Evolutionary conservation across 176 grass and related monocot genomes (phyloP).

Genomic region (Echinochloa phyllopogon): DNA sequence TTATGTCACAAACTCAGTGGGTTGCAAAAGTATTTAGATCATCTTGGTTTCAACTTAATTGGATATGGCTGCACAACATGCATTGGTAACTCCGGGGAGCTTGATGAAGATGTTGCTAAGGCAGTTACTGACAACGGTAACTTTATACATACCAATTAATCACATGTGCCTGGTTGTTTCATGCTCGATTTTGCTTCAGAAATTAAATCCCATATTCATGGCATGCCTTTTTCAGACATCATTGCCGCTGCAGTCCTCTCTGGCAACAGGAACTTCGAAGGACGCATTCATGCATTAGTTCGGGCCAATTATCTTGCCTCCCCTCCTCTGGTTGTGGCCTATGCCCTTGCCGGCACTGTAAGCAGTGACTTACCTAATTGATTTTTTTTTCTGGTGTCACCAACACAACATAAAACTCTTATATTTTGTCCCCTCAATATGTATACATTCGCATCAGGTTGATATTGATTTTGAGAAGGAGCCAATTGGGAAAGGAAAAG

Average conservation of each 20-base stretch:
- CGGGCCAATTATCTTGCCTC: conserved; percentile 35
- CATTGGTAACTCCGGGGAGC: conserved; percentile 34
- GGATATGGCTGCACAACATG: conserved; percentile 35
- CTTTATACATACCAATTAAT: neutral
- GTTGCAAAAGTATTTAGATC: conserved; percentile 22
- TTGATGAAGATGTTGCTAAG: conserved; percentile 35
- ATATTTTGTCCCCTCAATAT: neutral
- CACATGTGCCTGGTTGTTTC: neutral
- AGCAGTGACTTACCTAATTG: neutral
- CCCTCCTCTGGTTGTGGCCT: conserved; percentile 31
- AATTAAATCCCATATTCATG: neutral
- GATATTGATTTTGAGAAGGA: conserved; percentile 30
- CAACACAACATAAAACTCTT: neutral
- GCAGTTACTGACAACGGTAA: conserved; percentile 29
- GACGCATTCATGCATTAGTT: conserved; percentile 24
- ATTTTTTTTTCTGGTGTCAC: neutral
- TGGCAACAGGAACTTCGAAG: conserved; percentile 35
- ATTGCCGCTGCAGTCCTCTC: conserved; percentile 25
- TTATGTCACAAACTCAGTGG: conserved; percentile 3
- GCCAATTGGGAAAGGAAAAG: conserved; percentile 25
- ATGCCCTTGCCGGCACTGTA: conserved; percentile 34
- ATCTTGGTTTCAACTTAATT: conserved; percentile 31
- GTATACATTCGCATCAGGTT: conserved; percentile 12
- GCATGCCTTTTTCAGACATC: conserved; percentile 4
- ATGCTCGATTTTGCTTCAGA: neutral